Base-by-base conservation (phyloP, 1,284 basidiomycete species). In the Anthracocystis setariae region DNA sequence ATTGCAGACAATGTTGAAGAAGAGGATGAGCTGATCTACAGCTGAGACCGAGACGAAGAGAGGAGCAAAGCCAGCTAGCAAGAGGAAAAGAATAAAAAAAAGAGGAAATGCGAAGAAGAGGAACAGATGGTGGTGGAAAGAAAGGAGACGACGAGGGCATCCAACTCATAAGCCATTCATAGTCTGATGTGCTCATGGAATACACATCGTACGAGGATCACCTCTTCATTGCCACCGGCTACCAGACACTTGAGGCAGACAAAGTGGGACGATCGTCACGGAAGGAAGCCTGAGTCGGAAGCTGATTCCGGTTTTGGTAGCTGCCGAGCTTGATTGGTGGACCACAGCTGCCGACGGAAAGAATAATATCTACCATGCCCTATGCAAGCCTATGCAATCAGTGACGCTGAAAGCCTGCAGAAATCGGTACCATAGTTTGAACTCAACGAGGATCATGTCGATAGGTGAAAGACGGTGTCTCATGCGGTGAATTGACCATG, bases 51-150 rank as follows among this genome's bases (percentile, higher is more conserved):
- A 49, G 25, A 13, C 33, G 38, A 38, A 49, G 8, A n/a, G 40
- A 25, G 12, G 48, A 35, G 50, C 46, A 65, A 50, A 49, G 49
- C 54, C 45, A 57, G 45, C 44, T 52, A 39, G 46, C 46, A 44
- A 46, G 47, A 52, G 20, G 37, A 37, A 44, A 43, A 50, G 24
- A 52, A 59, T 46, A 44, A 43, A 50, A 23, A 52, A 59, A 59
- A 53, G 20, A 13, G 25, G 38, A 35, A 39, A 50, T 24, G 32
- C 29, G 20, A 37, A 23, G 48, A 49, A 42, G 18, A 25, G 39
- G 45, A 50, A 38, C 21, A 44, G 66, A 44, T 64, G 56, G 60
- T 69, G 66, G 66, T 69, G 35, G 60, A 46, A 15, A 23, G 44
- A 56, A 39, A 33, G 57, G 50, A 17, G 21, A 8, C 12, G 8